Conservation (phyloP, 2,329 filamentous ascomycete genomes). For the Trichoderma sp. region DNA sequence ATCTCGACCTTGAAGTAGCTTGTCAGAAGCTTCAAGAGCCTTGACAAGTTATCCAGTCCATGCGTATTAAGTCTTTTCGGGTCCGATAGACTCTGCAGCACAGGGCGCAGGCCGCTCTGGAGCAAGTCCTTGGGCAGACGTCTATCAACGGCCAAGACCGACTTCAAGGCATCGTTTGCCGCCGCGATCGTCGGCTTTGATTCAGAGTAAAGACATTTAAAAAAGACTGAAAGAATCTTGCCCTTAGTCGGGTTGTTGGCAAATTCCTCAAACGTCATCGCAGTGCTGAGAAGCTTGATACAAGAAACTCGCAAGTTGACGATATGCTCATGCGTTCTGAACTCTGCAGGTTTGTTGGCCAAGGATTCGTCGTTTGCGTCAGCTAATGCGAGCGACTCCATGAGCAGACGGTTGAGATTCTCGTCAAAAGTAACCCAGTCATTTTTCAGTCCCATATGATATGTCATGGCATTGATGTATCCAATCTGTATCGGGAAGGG, state of each 20-base stretch:
- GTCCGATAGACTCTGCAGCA: constrained; percentile 95
- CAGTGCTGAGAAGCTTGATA: constrained; percentile 87
- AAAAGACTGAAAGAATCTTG: constrained; percentile 91
- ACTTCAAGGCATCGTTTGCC: constrained; percentile 85
- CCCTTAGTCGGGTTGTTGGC: constrained; percentile 65
- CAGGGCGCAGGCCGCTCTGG: constrained; percentile 89
- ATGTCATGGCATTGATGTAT: constrained; percentile 96
- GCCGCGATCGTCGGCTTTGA: constrained; percentile 91
- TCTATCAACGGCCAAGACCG: constrained; percentile 82
- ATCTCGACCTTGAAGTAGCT: constrained; percentile 99
- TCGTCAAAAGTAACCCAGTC: constrained; percentile 93
- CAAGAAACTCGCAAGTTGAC: constrained; percentile 90
- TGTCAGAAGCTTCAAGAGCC: constrained; percentile 85
- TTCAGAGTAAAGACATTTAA: constrained; percentile 94
- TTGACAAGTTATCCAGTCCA: constrained; percentile 86
- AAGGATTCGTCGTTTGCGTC: constrained; percentile 93
- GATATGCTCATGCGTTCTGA: constrained; percentile 93
- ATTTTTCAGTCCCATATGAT: constrained; percentile 84
- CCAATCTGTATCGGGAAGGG: constrained; percentile 96
- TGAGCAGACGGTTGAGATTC: constrained; percentile 81
- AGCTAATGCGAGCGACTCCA: constrained; percentile 90
- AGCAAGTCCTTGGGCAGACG: constrained; percentile 94
- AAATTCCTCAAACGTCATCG: constrained; percentile 92
- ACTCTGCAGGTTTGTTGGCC: constrained; percentile 89
- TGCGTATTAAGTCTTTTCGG: constrained; percentile 86